Percentiles rank a stretch among this genome's conserved stretches.
Conservation (phyloP, 768 basidiomycete species). For the Boletus reticuloceps region DNA sequence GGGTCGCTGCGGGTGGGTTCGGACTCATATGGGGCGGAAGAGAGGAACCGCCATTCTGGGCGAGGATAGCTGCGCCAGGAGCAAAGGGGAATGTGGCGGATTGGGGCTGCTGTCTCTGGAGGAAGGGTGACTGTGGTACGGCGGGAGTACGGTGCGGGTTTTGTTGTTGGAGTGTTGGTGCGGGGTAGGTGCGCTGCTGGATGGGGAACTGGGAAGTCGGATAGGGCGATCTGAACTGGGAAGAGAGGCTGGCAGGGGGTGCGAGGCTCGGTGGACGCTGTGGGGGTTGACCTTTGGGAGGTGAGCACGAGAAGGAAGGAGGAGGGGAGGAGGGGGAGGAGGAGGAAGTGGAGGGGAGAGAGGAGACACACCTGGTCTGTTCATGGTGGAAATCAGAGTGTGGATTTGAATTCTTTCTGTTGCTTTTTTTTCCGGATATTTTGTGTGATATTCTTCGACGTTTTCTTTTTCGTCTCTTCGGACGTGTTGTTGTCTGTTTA, state of each 20-base stretch:
- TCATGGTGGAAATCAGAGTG: constrained; percentile 38
- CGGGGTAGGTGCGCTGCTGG: constrained; percentile 28
- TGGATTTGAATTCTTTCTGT: constrained; percentile 3
- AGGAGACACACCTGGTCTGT: constrained; percentile 52
- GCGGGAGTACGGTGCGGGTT: constrained; percentile 59
- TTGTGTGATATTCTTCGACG: neutral
- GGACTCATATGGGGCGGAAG: constrained; percentile 59
- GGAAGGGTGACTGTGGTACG: constrained; percentile 60
- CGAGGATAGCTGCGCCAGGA: constrained; percentile 40
- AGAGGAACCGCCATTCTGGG: constrained; percentile 53
- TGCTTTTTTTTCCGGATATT: constrained; percentile 8
- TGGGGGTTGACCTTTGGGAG: constrained; percentile 66
- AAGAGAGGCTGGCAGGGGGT: constrained; percentile 58
- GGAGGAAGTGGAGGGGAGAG: too few relatives aligned
- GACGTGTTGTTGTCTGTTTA: constrained; percentile 29
- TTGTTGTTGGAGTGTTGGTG: constrained; percentile 50
- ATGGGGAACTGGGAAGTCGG: constrained; percentile 37
- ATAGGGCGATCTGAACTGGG: constrained; percentile 58
- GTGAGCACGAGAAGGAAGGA: constrained; percentile 16
- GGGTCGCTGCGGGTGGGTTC: constrained; percentile 36
- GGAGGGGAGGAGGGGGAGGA: neutral
- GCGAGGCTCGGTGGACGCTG: constrained; percentile 76
- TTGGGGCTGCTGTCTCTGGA: constrained; percentile 50
- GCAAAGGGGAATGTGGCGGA: constrained; percentile 61
- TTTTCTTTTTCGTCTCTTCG: constrained; percentile 12